These are phyloP conservation scores for Fusarium marasasianum DNA, from an alignment of 2,329 filamentous ascomycete species.

Conservation along the genomic window DNA sequence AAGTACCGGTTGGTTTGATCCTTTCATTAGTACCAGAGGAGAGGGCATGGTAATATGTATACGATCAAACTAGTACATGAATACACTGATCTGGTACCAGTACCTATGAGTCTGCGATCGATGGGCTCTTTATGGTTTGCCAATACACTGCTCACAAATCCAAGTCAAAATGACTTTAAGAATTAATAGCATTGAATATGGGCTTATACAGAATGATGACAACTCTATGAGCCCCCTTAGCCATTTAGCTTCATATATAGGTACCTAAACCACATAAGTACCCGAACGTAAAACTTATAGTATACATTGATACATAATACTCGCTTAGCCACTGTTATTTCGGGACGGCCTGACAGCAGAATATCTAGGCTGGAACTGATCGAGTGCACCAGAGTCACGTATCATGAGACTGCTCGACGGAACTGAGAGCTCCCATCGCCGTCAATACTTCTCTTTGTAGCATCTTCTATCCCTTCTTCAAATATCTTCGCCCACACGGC, in stretches of 20 bases:
- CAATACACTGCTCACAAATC: not conserved
- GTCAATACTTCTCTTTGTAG: conserved; percentile 36
- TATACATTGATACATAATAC: not conserved
- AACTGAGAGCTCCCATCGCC: conserved; percentile 21
- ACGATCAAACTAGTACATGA: no score
- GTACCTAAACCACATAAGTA: not conserved
- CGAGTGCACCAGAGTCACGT: not conserved
- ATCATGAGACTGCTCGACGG: conserved; percentile 8
- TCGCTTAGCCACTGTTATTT: not conserved
- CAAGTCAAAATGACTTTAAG: no score
- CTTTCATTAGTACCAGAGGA: not conserved
- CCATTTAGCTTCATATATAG: not conserved
- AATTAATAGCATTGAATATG: not conserved
- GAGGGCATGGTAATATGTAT: not conserved
- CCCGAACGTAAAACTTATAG: not conserved
- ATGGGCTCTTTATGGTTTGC: not conserved
- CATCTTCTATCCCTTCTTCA: conserved; percentile 47
- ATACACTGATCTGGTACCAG: not conserved
- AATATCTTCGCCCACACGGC: conserved; percentile 48
- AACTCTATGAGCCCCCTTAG: not conserved
- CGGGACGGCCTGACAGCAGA: not conserved
- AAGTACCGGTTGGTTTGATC: not conserved
- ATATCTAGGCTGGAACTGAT: not conserved
- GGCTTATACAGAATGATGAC: not conserved
- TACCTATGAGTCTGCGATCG: not conserved